Conservation (phyloP, 179 eudicot species). For the Vitellaria paradoxa region DNA sequence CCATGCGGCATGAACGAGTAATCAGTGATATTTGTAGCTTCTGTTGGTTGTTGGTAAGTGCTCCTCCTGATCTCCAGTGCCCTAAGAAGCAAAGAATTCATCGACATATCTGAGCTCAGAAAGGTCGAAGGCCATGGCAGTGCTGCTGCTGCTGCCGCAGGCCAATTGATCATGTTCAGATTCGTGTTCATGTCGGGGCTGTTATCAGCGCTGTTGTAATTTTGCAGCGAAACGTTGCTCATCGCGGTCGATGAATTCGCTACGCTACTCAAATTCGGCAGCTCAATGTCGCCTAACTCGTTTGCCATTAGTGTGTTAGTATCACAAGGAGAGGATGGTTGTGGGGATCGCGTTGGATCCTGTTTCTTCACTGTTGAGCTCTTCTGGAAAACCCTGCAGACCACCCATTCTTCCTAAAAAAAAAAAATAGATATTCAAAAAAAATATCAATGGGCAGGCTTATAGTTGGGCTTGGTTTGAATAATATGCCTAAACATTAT, state of each 20-base stretch:
- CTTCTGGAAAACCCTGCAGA: constrained; percentile 81
- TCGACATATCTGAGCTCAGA: constrained; percentile 46
- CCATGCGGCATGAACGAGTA: constrained; percentile 44
- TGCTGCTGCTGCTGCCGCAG: constrained; percentile 11
- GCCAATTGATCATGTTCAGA: constrained; percentile 20
- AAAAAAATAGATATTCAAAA: background rate
- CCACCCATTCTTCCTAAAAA: constrained; percentile 90
- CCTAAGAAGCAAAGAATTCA: constrained; percentile 64
- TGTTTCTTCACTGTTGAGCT: constrained; percentile 51
- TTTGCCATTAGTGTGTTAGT: constrained; percentile 35
- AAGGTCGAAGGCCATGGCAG: constrained; percentile 60
- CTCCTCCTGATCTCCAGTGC: constrained; percentile 56
- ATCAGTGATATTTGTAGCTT: constrained; percentile 18
- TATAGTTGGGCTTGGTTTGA: background rate
- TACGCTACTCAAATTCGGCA: constrained; percentile 36
- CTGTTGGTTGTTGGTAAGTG: constrained; percentile 37
- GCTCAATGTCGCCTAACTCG: constrained; percentile 69
- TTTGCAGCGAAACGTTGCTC: constrained; percentile 31
- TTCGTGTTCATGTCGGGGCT: constrained; percentile 17
- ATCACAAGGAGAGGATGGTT: constrained; percentile 39
- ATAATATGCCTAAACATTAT: no score
- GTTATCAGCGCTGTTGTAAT: constrained; percentile 4
- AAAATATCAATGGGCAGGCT: background rate
- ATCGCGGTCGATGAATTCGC: constrained; percentile 33
- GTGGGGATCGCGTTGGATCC: constrained; percentile 18